These are phyloP conservation scores for Yamadazyma laniorum DNA, from an alignment of 805 yeast species.

Conservation along the genomic window DNA sequence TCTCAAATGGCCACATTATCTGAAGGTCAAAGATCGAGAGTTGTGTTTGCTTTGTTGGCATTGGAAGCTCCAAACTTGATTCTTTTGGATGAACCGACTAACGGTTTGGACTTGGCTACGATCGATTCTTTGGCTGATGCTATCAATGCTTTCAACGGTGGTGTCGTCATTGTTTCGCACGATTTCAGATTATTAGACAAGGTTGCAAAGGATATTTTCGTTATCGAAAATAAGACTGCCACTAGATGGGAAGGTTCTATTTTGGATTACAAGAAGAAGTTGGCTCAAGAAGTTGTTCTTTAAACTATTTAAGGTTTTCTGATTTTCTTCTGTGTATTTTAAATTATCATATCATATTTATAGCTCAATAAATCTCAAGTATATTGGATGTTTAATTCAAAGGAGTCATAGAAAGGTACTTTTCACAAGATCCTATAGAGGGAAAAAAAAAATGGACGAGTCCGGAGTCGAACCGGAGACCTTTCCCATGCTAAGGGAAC, in stretches of 20 bases:
- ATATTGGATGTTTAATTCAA: neutral
- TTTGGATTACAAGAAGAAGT: conserved; percentile 86
- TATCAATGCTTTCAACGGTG: conserved; percentile 91
- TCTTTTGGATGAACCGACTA: conserved; percentile 98
- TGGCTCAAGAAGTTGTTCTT: conserved; percentile 87
- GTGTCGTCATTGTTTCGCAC: conserved; percentile 98
- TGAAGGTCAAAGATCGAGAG: conserved; percentile 99
- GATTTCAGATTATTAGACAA: conserved; percentile 97
- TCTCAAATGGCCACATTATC: conserved; percentile 97
- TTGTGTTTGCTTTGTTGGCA: conserved; percentile 94
- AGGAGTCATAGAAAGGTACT: neutral
- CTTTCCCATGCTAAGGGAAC: conserved; percentile 50
- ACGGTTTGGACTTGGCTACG: conserved; percentile 97
- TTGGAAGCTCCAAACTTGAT: conserved; percentile 93
- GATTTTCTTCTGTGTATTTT: conserved; percentile 11
- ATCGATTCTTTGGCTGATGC: conserved; percentile 98
- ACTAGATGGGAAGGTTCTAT: conserved; percentile 95
- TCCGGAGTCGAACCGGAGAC: conserved; percentile 47
- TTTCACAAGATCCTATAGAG: neutral
- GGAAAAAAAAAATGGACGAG: conserved; percentile 33
- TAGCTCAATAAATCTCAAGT: neutral
- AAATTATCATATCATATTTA: conserved; percentile 6
- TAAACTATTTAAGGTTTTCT: conserved; percentile 16
- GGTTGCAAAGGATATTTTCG: conserved; percentile 95
- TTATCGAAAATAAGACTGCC: conserved; percentile 92